These are phyloP conservation scores for Escallonia rubra DNA, from an alignment of 129 eudicot species.

Conservation along the genomic window DNA sequence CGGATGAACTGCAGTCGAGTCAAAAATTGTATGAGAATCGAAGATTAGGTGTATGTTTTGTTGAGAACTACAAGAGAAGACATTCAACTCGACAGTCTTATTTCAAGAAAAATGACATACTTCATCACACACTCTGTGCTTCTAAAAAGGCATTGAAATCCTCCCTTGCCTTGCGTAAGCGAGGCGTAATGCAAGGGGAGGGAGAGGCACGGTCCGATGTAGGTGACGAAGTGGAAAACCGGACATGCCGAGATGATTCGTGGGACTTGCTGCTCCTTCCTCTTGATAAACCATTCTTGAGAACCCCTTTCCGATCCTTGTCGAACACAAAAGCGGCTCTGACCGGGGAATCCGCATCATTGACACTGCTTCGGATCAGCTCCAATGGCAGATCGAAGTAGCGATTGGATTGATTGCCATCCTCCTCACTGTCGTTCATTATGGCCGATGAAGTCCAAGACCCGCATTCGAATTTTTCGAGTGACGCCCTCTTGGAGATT, in stretches of 20 bases:
- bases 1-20: no score
- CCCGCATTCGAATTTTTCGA: slow-evolving; percentile 86
- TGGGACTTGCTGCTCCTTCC: slow-evolving; percentile 26
- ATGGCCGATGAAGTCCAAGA: slow-evolving; percentile 69
- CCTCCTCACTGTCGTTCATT: slow-evolving; percentile 26
- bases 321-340: slow-evolving; percentile 72
- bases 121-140: slow-evolving; percentile 59
- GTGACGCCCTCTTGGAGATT: slow-evolving; percentile 60
- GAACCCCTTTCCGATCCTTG: slow-evolving; percentile 56
- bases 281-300: slow-evolving; percentile 24
- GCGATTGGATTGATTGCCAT: slow-evolving; percentile 38
- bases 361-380: slow-evolving; percentile 53
- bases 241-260: slow-evolving; percentile 51
- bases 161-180: slow-evolving; percentile 49
- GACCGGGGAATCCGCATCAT: slow-evolving; percentile 64
- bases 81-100: background rate
- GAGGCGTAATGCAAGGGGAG: slow-evolving; percentile 45
- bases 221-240: slow-evolving; percentile 59
- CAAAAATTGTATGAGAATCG: no score
- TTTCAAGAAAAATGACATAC: no score
- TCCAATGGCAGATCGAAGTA: slow-evolving; percentile 83
- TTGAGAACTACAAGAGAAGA: no score
- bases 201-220: slow-evolving; percentile 23
- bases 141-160: slow-evolving; percentile 63
- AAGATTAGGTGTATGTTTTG: no score